These are phyloP conservation scores for Aspergillus alliaceus DNA, from an alignment of 2,329 filamentous ascomycete species.

Conservation along the genomic window DNA sequence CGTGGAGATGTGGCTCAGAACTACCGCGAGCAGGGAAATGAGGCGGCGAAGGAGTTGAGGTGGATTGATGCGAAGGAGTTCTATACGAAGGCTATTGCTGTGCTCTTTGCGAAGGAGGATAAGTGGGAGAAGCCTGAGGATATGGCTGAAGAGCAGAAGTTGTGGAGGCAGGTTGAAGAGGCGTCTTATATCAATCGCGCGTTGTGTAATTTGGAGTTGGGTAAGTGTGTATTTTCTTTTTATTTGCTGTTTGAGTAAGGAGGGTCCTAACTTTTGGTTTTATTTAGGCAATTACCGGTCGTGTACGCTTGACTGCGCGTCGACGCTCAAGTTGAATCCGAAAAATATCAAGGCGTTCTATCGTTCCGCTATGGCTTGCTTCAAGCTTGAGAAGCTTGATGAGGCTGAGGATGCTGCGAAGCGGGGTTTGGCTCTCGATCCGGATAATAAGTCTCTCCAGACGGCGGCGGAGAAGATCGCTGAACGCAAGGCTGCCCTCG, in stretches of 20 bases:
- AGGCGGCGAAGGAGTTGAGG: slow-evolving; percentile 70
- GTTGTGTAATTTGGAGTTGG: slow-evolving; percentile 81
- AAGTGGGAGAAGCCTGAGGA: slow-evolving; percentile 54
- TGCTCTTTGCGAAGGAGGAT: slow-evolving; percentile 65
- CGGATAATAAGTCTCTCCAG: slow-evolving; percentile 66
- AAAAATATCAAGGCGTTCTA: slow-evolving; percentile 88
- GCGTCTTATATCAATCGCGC: slow-evolving; percentile 83
- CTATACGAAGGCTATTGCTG: slow-evolving; percentile 80
- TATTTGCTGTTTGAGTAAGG: background rate
- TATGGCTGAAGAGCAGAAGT: slow-evolving; percentile 57
- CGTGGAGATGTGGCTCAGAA: slow-evolving; percentile 76
- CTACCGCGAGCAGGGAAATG: slow-evolving; percentile 92
- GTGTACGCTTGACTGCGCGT: slow-evolving; percentile 80
- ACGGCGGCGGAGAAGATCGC: slow-evolving; percentile 64
- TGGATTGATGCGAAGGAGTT: slow-evolving; percentile 88
- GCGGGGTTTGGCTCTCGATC: slow-evolving; percentile 71
- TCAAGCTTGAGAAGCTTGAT: slow-evolving; percentile 72
- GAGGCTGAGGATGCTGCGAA: slow-evolving; percentile 80
- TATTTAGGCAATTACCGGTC: slow-evolving; percentile 81
- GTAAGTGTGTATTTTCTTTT: slow-evolving; percentile 45
- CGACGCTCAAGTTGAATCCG: slow-evolving; percentile 75
- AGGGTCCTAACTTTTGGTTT: slow-evolving; percentile 11
- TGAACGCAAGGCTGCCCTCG: slow-evolving; percentile 57
- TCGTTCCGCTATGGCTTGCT: slow-evolving; percentile 74
- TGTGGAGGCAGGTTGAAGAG: slow-evolving; percentile 68